A percentile compares a stretch with the other conserved stretches of the same genome.
These are phyloP conservation scores for Lepiota brunneoincarnata DNA, from an alignment of 768 basidiomycete genomes.

Conservation along the genomic window DNA sequence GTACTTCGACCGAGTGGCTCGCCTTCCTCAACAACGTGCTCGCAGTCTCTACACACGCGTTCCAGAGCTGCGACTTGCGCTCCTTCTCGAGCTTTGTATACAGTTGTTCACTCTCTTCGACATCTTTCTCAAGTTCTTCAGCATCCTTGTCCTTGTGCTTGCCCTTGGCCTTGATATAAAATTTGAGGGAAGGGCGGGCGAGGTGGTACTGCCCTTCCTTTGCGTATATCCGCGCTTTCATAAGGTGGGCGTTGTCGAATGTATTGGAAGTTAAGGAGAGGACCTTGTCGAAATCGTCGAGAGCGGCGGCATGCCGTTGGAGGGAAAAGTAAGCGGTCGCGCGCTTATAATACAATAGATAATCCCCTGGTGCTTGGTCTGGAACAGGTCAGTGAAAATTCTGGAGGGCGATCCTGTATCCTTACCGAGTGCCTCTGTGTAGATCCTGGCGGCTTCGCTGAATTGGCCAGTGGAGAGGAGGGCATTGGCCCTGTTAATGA, in stretches of 20 bases:
- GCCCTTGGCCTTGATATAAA: conserved; percentile 54
- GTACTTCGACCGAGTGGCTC: conserved; percentile 64
- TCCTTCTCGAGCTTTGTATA: conserved; percentile 66
- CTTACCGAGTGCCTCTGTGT: conserved; percentile 81
- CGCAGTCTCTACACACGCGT: conserved; percentile 76
- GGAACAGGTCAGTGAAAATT: conserved; percentile 2
- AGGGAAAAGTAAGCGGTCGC: conserved; percentile 87
- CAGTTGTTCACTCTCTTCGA: conserved; percentile 57
- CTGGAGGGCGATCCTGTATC: neutral
- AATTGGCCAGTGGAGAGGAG: conserved; percentile 75
- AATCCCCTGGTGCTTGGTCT: conserved; percentile 85
- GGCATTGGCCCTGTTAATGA: conserved; percentile 69
- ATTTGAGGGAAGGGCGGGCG: conserved; percentile 55
- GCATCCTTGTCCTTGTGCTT: conserved; percentile 47
- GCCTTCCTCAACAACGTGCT: conserved; percentile 67
- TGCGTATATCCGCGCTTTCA: conserved; percentile 82
- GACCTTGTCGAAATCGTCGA: conserved; percentile 87
- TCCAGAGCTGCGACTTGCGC: conserved; percentile 67
- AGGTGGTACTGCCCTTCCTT: conserved; percentile 76
- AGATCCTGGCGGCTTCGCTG: conserved; percentile 76
- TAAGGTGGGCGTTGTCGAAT: conserved; percentile 80
- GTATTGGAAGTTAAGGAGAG: conserved; percentile 67
- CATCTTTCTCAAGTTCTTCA: conserved; percentile 51
- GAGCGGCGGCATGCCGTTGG: conserved; percentile 65
- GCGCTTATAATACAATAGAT: conserved; percentile 87